Evolutionary conservation across 2,329 filamentous ascomycete genomes (phyloP).

Genomic region (Colletotrichum sp.): DNA sequence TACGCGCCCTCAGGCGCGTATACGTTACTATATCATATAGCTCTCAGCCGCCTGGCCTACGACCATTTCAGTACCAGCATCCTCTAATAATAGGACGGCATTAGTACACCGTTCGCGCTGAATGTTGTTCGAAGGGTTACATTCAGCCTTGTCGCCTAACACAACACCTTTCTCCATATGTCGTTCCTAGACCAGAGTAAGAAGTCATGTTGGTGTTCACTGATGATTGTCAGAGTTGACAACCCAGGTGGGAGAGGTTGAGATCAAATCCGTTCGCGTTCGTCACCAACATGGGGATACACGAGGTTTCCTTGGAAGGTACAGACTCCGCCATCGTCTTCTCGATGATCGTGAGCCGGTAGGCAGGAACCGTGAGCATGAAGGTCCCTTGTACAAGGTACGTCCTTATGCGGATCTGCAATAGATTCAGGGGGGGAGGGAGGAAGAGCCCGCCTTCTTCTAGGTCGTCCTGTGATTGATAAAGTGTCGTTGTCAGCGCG

Average conservation of each 20-base stretch:
- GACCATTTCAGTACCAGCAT: too few relatives aligned
- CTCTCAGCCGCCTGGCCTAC: too few relatives aligned
- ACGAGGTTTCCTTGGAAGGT: not conserved
- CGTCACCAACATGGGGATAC: not conserved
- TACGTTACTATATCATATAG: too few relatives aligned
- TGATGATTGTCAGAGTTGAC: not conserved
- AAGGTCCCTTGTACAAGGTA: not conserved
- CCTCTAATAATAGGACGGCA: not conserved
- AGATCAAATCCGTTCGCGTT: not conserved
- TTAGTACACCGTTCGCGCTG: not conserved
- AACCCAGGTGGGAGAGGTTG: not conserved
- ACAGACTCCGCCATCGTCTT: not conserved
- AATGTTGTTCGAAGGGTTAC: not conserved
- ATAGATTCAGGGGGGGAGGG: not conserved
- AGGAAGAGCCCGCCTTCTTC: not conserved
- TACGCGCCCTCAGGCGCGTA: too few relatives aligned
- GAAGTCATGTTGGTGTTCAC: not conserved
- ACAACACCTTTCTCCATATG: not conserved
- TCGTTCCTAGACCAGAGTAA: not conserved
- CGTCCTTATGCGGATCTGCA: not conserved
- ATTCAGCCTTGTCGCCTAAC: not conserved
- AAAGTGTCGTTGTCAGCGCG: not conserved
- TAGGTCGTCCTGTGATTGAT: not conserved
- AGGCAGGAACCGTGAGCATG: not conserved
- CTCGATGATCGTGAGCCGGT: not conserved